These are phyloP conservation scores for Phytopythium montanum DNA, from an alignment of 352 stramenopile genomes.

Conservation along the genomic window DNA sequence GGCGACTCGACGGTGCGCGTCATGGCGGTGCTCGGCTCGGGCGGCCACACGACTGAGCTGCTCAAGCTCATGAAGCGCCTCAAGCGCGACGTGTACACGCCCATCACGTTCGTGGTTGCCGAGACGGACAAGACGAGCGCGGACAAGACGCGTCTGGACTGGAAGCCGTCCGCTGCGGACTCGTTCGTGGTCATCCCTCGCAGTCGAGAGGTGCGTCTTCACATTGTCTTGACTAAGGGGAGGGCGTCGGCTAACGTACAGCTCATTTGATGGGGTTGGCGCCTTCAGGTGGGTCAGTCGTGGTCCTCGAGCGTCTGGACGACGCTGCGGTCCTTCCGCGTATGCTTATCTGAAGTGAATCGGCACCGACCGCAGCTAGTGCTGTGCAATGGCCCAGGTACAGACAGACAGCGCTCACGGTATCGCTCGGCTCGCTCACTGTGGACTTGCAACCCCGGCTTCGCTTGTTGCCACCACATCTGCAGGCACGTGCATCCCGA, in stretches of 20 bases:
- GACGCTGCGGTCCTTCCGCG: constrained; percentile 76
- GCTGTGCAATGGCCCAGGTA: constrained; percentile 92
- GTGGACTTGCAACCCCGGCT: not conserved
- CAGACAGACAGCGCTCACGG: not conserved
- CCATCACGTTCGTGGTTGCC: constrained; percentile 88
- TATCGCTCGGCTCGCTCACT: not conserved
- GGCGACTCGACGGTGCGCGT: constrained; percentile 28
- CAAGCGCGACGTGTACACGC: constrained; percentile 72
- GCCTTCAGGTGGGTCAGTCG: constrained; percentile 86
- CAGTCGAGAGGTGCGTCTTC: constrained; percentile 76
- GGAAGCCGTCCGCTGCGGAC: constrained; percentile 36
- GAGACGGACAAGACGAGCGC: constrained; percentile 90
- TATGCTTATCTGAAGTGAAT: constrained; percentile 76
- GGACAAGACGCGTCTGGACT: constrained; percentile 70
- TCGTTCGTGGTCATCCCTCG: constrained; percentile 85
- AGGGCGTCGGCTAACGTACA: not conserved
- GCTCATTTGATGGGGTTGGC: not conserved
- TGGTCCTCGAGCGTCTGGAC: constrained; percentile 89
- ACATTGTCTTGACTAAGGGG: not conserved
- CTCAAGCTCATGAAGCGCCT: constrained; percentile 89
- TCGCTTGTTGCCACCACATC: not conserved
- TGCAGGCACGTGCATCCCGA: constrained; percentile 91
- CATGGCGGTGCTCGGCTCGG: constrained; percentile 84
- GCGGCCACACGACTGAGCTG: constrained; percentile 95
- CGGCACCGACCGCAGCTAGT: constrained; percentile 80